Conservation (phyloP, 108 stramenopile species). For the Cyclotella baltica region DNA sequence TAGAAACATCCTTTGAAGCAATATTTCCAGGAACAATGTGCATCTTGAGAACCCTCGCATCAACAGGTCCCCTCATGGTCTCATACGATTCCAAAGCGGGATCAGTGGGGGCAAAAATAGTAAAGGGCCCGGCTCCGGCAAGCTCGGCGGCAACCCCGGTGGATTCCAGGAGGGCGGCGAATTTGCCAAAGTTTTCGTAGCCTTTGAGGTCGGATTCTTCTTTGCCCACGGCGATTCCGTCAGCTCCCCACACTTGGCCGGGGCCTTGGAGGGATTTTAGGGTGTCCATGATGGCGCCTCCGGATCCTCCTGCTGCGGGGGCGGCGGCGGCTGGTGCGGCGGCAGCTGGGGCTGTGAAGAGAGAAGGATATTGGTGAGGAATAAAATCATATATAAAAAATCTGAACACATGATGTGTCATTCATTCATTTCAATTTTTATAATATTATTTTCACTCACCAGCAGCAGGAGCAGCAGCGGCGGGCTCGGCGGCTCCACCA, state of each 20-base stretch:
- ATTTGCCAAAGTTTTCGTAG: slow-evolving; percentile 73
- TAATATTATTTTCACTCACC: neutral
- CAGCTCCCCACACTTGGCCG: slow-evolving; percentile 76
- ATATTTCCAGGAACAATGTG: slow-evolving; percentile 67
- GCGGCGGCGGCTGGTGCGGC: slow-evolving; percentile 29
- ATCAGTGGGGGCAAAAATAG: slow-evolving; percentile 77
- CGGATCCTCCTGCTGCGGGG: slow-evolving; percentile 16
- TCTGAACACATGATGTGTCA: neutral
- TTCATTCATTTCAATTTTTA: neutral
- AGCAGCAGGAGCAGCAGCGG: slow-evolving; percentile 4
- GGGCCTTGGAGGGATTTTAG: slow-evolving; percentile 64
- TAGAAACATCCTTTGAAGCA: slow-evolving; percentile 38
- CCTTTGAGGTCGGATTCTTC: slow-evolving; percentile 77
- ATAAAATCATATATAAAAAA: neutral
- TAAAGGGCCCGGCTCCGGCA: slow-evolving; percentile 63
- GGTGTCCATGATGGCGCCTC: slow-evolving; percentile 30
- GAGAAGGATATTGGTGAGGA: neutral
- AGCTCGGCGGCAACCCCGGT: slow-evolving; percentile 61
- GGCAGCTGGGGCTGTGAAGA: slow-evolving; percentile 19
- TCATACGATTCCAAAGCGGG: slow-evolving; percentile 62
- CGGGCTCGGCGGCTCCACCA: slow-evolving; percentile 18
- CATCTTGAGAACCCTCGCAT: slow-evolving; percentile 61
- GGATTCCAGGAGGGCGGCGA: slow-evolving; percentile 51
- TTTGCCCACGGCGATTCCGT: slow-evolving; percentile 68
- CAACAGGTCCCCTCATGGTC: slow-evolving; percentile 47